Percentiles rank a stretch among this genome's conserved stretches.
Conservation (phyloP, 169 alveolate species). For the Miamiensis avidus region DNA sequence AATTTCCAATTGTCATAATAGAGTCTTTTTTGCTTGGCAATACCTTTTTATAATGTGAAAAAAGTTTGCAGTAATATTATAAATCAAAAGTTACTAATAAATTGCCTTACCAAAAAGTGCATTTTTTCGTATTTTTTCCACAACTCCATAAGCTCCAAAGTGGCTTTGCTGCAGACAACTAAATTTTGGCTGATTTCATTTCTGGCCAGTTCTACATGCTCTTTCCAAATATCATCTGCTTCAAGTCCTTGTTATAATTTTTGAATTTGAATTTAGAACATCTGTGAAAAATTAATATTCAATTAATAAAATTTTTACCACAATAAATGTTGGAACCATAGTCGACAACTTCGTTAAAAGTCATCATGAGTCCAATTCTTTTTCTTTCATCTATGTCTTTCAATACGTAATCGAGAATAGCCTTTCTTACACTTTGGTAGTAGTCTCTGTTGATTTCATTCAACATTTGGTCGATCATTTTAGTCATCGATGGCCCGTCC, state of each 20-base stretch:
- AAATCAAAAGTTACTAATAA: no score
- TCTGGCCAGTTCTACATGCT: constrained; percentile 80
- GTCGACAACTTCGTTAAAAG: constrained; percentile 69
- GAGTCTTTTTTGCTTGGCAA: constrained; percentile 76
- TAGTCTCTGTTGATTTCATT: constrained; percentile 77
- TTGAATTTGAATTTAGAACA: no score
- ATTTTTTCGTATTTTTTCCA: constrained; percentile 77
- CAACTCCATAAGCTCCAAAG: constrained; percentile 63
- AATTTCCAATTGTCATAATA: constrained; percentile 55
- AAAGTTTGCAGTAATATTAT: no score
- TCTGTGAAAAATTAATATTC: no score
- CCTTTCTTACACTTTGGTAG: constrained; percentile 65
- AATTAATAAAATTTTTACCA: no score
- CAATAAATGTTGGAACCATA: no score
- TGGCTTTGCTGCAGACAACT: constrained; percentile 71
- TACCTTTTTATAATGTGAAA: no score
- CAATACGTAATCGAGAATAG: constrained; percentile 76
- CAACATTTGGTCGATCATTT: constrained; percentile 72
- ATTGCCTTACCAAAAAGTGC: constrained; percentile 68
- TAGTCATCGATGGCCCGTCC: constrained; percentile 56
- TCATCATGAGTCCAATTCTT: constrained; percentile 71
- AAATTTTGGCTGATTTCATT: constrained; percentile 76
- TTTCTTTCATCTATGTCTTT: constrained; percentile 72
- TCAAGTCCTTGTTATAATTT: constrained; percentile 70
- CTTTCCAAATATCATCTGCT: constrained; percentile 83